phyloP scores from a whole-genome alignment of 805 yeast species.

The Candida silvicultrix region DNA sequence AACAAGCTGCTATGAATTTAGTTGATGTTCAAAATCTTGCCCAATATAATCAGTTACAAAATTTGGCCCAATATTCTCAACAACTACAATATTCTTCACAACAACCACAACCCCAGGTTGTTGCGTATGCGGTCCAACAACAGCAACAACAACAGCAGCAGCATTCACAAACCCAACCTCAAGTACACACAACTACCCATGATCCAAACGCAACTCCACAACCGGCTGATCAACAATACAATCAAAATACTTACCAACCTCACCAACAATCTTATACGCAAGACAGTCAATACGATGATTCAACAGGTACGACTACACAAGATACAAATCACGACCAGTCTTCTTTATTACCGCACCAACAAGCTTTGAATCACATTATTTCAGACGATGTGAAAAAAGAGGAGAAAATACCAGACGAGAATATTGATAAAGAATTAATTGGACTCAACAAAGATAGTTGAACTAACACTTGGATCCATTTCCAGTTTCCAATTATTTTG shows the following conservation, averaged over 20 bases:
- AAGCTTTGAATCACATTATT: neutral
- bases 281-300: neutral
- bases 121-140: constrained; percentile 2
- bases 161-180: neutral
- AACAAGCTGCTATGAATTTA: neutral
- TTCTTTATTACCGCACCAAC: neutral
- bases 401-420: constrained; percentile 8
- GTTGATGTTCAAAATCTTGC: constrained; percentile 3
- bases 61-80: neutral
- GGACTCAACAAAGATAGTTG: constrained; percentile 6
- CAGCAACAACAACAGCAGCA: neutral
- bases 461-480: too few relatives aligned
- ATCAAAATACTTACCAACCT: neutral
- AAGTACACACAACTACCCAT: neutral
- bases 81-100: neutral
- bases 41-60: constrained; percentile 2
- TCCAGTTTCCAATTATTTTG: too few relatives aligned
- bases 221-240: neutral
- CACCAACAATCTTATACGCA: neutral
- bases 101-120: neutral
- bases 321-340: neutral
- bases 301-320: neutral
- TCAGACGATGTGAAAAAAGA: neutral
- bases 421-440: constrained; percentile 20
- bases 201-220: neutral